These are phyloP conservation scores for Pythium rhizo-oryzae DNA, from an alignment of 352 stramenopile species.

Conservation along the genomic window DNA sequence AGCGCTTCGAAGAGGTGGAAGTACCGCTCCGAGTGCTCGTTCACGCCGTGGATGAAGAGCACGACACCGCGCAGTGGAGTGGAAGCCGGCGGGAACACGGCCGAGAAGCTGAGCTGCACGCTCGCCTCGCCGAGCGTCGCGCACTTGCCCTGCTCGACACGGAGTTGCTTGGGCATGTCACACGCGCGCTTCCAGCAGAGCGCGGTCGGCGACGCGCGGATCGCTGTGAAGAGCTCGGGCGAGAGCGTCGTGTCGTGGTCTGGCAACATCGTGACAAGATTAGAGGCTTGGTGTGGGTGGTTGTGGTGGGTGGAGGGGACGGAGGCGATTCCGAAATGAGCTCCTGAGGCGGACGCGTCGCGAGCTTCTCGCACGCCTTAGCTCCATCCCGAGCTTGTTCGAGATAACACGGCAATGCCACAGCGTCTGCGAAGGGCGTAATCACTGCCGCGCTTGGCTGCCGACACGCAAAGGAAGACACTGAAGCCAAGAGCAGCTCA, in stretches of 20 bases:
- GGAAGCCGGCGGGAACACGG: constrained; percentile 9
- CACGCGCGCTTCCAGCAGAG: constrained; percentile 24
- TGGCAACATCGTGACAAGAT: neutral
- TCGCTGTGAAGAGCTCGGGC: neutral
- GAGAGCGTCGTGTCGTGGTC: constrained; percentile 7
- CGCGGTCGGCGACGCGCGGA: constrained; percentile 12
- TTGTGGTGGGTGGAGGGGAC: neutral
- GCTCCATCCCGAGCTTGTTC: too few relatives aligned
- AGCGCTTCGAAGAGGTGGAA: constrained; percentile 25
- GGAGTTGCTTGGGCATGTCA: constrained; percentile 15
- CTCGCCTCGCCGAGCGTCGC: neutral
- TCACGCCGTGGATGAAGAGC: constrained; percentile 27
- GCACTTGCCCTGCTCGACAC: constrained; percentile 4
- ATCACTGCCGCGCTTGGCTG: too few relatives aligned
- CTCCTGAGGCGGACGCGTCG: too few relatives aligned
- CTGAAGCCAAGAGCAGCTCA: too few relatives aligned
- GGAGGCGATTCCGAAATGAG: neutral
- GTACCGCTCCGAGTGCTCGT: constrained; percentile 29
- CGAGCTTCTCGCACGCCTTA: too few relatives aligned
- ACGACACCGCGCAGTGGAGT: constrained; percentile 15
- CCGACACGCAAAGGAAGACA: too few relatives aligned
- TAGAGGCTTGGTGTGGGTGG: neutral
- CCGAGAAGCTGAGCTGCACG: constrained; percentile 10
- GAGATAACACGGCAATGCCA: too few relatives aligned
- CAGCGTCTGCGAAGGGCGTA: too few relatives aligned